Conservation (phyloP, 805 yeast genomes). For the Kodamaea sagamina region DNA sequence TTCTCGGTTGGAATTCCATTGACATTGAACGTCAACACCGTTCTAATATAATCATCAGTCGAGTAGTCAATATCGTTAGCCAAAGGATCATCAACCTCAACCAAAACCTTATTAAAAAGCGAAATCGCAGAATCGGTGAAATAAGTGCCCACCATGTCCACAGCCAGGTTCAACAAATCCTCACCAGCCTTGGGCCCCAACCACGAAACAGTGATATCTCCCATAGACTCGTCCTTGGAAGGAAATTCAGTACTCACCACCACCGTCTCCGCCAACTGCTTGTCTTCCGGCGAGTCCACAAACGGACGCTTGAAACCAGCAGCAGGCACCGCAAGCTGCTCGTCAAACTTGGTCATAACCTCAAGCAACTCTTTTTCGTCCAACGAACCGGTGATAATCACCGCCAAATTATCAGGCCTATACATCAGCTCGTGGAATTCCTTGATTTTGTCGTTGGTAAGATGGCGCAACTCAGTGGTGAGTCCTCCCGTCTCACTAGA, state of each 20-base stretch:
- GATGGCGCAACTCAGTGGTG: conserved; percentile 68
- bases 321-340: conserved; percentile 48
- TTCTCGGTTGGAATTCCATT: conserved; percentile 76
- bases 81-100: conserved; percentile 79
- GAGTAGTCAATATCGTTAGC: conserved; percentile 70
- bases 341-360: conserved; percentile 63
- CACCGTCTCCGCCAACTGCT: conserved; percentile 41
- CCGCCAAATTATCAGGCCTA: conserved; percentile 79
- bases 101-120: conserved; percentile 65
- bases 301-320: conserved; percentile 63
- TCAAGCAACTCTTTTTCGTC: conserved; percentile 69
- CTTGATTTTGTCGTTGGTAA: conserved; percentile 73
- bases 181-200: conserved; percentile 71
- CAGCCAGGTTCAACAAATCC: conserved; percentile 58
- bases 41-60: conserved; percentile 71
- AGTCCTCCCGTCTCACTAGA: conserved; percentile 94
- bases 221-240: conserved; percentile 82
- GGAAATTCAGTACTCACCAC: conserved; percentile 72
- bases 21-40: conserved; percentile 58
- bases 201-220: conserved; percentile 76
- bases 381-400: conserved; percentile 84
- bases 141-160: conserved; percentile 71
- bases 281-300: conserved; percentile 59
- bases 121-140: conserved; percentile 79
- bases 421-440: conserved; percentile 72